A percentile compares a stretch with the other conserved stretches of the same genome.
Conservation (phyloP, 345 rosid genomes). For the Heritiera fomes region DNA sequence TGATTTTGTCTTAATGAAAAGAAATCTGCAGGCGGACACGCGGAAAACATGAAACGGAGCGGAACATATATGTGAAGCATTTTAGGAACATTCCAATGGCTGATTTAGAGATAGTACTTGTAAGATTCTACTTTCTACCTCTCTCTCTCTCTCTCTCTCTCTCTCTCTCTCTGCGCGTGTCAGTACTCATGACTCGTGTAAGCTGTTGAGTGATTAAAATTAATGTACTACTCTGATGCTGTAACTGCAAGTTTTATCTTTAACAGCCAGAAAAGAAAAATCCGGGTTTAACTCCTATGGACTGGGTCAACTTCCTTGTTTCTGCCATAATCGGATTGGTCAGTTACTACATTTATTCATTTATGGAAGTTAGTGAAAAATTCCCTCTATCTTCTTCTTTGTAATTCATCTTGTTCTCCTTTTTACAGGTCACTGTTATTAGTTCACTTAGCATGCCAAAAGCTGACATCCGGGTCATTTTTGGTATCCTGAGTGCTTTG, state of each 20-base stretch:
- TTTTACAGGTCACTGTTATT: constrained; percentile 51
- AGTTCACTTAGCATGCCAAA: constrained; percentile 62
- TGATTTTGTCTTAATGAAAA: background rate
- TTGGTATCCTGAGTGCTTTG: constrained; percentile 60
- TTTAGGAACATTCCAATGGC: constrained; percentile 88
- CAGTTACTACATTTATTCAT: constrained; percentile 23
- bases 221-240: background rate
- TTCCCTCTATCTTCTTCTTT: background rate
- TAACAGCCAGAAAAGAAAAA: constrained; percentile 85
- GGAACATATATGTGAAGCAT: constrained; percentile 68
- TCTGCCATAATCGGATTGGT: constrained; percentile 83
- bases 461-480: constrained; percentile 64
- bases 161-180: background rate
- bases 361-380: background rate
- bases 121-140: constrained; percentile 31
- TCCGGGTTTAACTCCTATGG: constrained; percentile 84
- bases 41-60: constrained; percentile 39
- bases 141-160: constrained; percentile 1
- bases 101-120: constrained; percentile 89
- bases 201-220: background rate
- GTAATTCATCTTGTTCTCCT: background rate
- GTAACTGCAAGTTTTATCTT: constrained; percentile 16
- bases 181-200: background rate
- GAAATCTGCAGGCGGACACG: constrained; percentile 46
- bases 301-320: constrained; percentile 82